phyloP scores from a whole-genome alignment of 2,329 filamentous ascomycete species.

The Aureobasidium sp. region DNA sequence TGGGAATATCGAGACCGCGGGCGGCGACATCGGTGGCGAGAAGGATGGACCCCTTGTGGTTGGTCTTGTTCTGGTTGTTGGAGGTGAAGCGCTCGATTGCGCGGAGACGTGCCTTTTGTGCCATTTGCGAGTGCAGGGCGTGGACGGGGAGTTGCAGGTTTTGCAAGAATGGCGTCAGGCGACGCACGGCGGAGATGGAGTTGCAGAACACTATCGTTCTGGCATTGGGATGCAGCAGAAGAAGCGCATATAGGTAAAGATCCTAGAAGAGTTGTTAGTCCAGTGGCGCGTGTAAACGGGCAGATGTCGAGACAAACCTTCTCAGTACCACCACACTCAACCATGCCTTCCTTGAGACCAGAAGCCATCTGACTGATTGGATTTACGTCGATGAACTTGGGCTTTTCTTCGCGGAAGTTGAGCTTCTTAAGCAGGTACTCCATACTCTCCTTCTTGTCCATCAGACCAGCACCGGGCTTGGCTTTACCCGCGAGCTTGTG shows the following conservation, averaged over 20 bases:
- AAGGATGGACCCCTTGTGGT: conserved; percentile 52
- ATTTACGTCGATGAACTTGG: conserved; percentile 88
- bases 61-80: conserved; percentile 17
- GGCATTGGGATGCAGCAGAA: conserved; percentile 71
- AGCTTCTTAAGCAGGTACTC: conserved; percentile 87
- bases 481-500: conserved; percentile 79
- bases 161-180: conserved; percentile 74
- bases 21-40: conserved; percentile 88
- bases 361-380: conserved; percentile 82
- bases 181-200: conserved; percentile 84
- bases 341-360: conserved; percentile 74
- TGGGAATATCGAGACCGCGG: conserved; percentile 84
- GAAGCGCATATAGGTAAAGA: conserved; percentile 80
- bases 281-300: neutral
- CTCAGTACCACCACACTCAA: conserved; percentile 88
- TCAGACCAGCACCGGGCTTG: conserved; percentile 50
- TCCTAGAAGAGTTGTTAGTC: conserved; percentile 45
- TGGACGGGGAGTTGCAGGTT: conserved; percentile 69
- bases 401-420: conserved; percentile 74
- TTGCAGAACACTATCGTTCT: conserved; percentile 91
- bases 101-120: conserved; percentile 87
- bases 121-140: conserved; percentile 86
- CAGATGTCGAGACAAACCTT: conserved; percentile 49
- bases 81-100: conserved; percentile 82
- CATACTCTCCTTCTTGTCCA: conserved; percentile 72